These are phyloP conservation scores for Crithidia acanthocephali DNA, from an alignment of 208 protist genomes.

Conservation along the genomic window DNA sequence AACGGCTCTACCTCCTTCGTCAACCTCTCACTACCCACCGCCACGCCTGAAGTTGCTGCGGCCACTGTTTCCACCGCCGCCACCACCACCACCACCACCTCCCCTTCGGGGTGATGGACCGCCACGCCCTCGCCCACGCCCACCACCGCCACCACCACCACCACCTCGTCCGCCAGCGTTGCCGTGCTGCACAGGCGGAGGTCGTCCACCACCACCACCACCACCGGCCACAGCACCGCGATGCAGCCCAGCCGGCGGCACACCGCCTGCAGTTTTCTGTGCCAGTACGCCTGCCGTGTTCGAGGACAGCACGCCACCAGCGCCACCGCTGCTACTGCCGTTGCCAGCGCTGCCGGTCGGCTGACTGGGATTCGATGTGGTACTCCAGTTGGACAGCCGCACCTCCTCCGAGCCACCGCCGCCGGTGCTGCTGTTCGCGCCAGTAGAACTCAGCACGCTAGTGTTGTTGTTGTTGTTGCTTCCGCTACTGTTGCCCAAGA, in stretches of 20 bases:
- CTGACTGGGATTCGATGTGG: not conserved
- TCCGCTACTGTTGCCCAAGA: not conserved
- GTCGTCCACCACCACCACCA: not conserved
- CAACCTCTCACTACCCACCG: not conserved
- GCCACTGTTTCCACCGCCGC: not conserved
- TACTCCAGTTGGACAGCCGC: conserved; percentile 33
- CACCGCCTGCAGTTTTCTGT: not conserved
- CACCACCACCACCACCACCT: conserved; percentile 28
- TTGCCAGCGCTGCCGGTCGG: too few species aligned
- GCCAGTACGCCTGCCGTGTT: not conserved
- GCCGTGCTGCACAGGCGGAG: too few species aligned
- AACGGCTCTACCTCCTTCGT: too few species aligned
- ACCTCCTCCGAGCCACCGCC: conserved; percentile 17
- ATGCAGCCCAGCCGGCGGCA: not conserved
- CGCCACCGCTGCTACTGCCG: not conserved
- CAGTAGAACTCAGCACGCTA: conserved; percentile 12
- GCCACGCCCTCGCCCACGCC: conserved; percentile 17
- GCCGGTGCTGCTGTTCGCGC: not conserved
- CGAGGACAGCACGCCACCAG: not conserved
- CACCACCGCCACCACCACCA: conserved; percentile 17
- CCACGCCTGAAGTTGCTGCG: not conserved
- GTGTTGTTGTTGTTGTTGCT: not conserved
- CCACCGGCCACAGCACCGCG: not conserved
- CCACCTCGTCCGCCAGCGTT: too few species aligned
- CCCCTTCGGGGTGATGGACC: conserved; percentile 2